A percentile compares a stretch with the other conserved stretches of the same genome.
Evolutionary conservation across 2,329 filamentous ascomycete species (phyloP).

Genomic region (Ophiostoma tasmaniense): DNA sequence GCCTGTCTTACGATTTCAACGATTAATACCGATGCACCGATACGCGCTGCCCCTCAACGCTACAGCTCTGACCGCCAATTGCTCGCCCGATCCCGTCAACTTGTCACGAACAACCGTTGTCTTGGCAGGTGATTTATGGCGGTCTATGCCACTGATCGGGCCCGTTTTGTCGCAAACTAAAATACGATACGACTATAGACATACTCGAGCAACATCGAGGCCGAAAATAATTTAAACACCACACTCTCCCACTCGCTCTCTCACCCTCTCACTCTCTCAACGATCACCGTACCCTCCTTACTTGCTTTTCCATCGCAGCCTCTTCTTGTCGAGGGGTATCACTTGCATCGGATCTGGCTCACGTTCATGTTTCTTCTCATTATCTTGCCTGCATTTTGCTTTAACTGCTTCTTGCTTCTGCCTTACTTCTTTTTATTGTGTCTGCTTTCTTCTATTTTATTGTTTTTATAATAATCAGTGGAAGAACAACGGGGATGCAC

Average conservation of each 20-base stretch:
- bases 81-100: not conserved
- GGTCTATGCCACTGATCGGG: not conserved
- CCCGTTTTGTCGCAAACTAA: not conserved
- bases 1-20: not conserved
- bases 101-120: not conserved
- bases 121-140: not conserved
- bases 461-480: not conserved
- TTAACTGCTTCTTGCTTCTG: not conserved
- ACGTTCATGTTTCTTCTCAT: slow-evolving; percentile 7
- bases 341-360: slow-evolving; percentile 11
- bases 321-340: not conserved
- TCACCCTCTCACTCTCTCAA: not conserved
- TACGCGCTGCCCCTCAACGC: slow-evolving; percentile 2
- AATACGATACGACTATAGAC: slow-evolving; percentile 4
- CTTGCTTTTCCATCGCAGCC: not conserved
- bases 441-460: slow-evolving; percentile 13
- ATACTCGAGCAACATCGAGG: not conserved
- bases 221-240: not conserved
- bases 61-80: not conserved
- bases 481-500: not conserved
- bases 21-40: not conserved
- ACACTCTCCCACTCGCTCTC: not conserved
- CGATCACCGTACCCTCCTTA: not conserved
- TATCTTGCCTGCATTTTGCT: not conserved
- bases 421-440: not conserved